Evolutionary conservation across 345 rosid species (phyloP).

Genomic region (Moricandia moricandioides): DNA sequence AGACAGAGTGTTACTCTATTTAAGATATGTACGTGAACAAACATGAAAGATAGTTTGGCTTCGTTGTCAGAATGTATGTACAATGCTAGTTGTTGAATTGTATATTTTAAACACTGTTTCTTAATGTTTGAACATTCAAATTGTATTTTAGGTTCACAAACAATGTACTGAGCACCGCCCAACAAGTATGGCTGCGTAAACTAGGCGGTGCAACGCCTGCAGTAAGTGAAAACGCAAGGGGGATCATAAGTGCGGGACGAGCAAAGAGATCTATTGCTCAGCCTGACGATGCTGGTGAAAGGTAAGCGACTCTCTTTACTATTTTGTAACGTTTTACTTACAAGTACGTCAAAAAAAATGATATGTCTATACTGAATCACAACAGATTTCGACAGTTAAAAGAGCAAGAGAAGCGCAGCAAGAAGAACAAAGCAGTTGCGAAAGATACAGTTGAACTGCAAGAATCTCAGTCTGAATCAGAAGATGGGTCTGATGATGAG

Average conservation of each 20-base stretch:
- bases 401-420: constrained; percentile 64
- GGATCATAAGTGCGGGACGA: constrained; percentile 87
- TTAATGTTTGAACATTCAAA: neutral
- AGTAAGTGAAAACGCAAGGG: constrained; percentile 71
- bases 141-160: constrained; percentile 72
- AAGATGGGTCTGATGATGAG: constrained; percentile 60
- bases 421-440: constrained; percentile 52
- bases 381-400: constrained; percentile 74
- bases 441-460: constrained; percentile 44
- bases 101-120: neutral
- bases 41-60: neutral
- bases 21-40: neutral
- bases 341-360: neutral
- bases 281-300: constrained; percentile 63
- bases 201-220: constrained; percentile 91
- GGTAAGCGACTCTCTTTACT: constrained; percentile 37
- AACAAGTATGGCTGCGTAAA: constrained; percentile 93
- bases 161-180: constrained; percentile 94
- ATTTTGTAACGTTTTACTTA: neutral
- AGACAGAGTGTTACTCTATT: neutral
- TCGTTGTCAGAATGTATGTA: neutral
- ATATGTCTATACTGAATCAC: neutral
- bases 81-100: neutral
- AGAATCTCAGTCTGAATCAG: constrained; percentile 55
- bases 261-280: constrained; percentile 83